Conservation (phyloP, 148 eudicot genomes). For the Spergularia bocconei region DNA sequence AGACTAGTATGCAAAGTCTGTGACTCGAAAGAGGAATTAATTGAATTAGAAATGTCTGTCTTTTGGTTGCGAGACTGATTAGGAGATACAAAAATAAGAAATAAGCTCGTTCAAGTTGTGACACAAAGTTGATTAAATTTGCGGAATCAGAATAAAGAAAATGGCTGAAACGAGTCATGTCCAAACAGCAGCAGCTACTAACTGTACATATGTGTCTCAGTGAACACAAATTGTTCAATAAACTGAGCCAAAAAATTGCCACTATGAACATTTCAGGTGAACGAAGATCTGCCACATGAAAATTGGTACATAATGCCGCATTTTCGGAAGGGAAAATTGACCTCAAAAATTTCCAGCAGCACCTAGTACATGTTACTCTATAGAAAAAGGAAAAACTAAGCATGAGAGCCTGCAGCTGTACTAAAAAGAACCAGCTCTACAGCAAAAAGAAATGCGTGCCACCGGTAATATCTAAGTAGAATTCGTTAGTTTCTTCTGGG, state of each 20-base stretch:
- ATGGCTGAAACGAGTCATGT: neutral
- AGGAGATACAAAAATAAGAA: no score
- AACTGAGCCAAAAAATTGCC: neutral
- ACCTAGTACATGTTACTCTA: constrained; percentile 17
- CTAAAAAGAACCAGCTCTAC: constrained; percentile 12
- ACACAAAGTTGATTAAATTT: neutral
- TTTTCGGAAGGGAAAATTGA: constrained; percentile 15
- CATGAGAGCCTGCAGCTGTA: constrained; percentile 15
- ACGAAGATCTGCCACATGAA: constrained; percentile 14
- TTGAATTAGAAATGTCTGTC: no score
- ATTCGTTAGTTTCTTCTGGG: constrained; percentile 33
- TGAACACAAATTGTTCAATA: constrained; percentile 15
- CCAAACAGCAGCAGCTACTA: neutral
- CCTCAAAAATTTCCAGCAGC: constrained; percentile 20
- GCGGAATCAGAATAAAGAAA: neutral
- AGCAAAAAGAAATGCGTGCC: no score
- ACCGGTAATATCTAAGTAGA: constrained; percentile 13
- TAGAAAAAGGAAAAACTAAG: constrained; percentile 1
- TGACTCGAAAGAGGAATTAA: no score
- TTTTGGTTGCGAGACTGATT: no score
- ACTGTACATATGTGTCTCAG: neutral
- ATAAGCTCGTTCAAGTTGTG: no score
- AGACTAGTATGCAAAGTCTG: no score
- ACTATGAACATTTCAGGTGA: constrained; percentile 28
- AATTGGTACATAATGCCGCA: constrained; percentile 3